Conservation (phyloP, 1,284 basidiomycete species). For the Hypsizygus ulmarius region DNA sequence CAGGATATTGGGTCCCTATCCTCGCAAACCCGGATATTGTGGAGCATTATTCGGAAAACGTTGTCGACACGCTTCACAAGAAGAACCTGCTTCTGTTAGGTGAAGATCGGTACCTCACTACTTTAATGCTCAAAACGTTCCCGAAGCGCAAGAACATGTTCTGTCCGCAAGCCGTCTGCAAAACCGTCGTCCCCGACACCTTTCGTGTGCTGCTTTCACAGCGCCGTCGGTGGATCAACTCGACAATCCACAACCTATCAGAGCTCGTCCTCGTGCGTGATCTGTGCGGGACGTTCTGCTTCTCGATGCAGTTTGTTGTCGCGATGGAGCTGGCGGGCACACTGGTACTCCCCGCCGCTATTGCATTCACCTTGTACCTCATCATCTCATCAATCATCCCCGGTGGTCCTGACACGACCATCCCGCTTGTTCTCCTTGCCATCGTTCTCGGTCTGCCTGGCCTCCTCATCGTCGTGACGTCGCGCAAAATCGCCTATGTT, state of each 20-base stretch:
- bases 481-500: slow-evolving; percentile 90
- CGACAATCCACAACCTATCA: slow-evolving; percentile 95
- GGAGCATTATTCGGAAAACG: slow-evolving; percentile 96
- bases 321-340: slow-evolving; percentile 98
- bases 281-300: slow-evolving; percentile 94
- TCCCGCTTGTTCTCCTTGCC: slow-evolving; percentile 92
- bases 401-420: slow-evolving; percentile 75
- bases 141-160: slow-evolving; percentile 99
- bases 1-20: slow-evolving; percentile 97
- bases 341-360: slow-evolving; percentile 94
- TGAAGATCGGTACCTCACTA: slow-evolving; percentile 98
- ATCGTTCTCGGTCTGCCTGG: slow-evolving; percentile 96
- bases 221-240: slow-evolving; percentile 99
- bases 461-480: slow-evolving; percentile 91
- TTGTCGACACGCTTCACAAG: slow-evolving; percentile 98
- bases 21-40: slow-evolving; percentile 97
- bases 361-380: slow-evolving; percentile 93
- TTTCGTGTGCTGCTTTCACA: slow-evolving; percentile 94
- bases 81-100: slow-evolving; percentile 97
- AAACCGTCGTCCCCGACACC: slow-evolving; percentile 96
- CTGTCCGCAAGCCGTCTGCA: slow-evolving; percentile 97
- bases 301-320: slow-evolving; percentile 97
- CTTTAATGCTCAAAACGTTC: slow-evolving; percentile 96
- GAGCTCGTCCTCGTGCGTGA: slow-evolving; percentile 94
- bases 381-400: slow-evolving; percentile 86